phyloP scores from a whole-genome alignment of 371 early-diverging fungal genomes.

The Amoeboaphelidium protococcarum region DNA sequence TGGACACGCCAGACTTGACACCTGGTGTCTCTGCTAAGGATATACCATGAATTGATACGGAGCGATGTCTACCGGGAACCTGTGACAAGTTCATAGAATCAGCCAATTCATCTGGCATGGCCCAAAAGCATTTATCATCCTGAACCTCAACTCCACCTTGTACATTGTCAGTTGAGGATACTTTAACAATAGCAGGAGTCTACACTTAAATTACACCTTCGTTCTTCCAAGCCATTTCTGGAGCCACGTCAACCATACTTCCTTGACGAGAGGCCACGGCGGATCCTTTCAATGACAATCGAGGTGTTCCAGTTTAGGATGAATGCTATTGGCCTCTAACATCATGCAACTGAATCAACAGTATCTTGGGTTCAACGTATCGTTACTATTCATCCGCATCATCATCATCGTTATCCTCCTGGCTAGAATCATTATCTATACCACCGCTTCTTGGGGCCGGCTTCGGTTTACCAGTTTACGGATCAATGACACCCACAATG shows the following conservation, averaged over 20 bases:
- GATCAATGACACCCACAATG: conserved; percentile 6
- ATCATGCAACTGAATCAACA: conserved; percentile 1
- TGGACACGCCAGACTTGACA: background rate
- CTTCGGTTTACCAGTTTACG: background rate
- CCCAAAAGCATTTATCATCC: too few species aligned
- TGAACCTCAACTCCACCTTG: too few species aligned
- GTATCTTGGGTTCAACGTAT: background rate
- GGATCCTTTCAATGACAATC: too few species aligned
- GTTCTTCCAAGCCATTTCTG: too few species aligned
- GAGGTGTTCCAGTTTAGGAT: too few species aligned
- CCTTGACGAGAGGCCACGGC: too few species aligned
- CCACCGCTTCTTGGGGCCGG: background rate
- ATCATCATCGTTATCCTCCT: background rate
- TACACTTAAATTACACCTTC: too few species aligned
- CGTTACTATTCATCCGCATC: background rate
- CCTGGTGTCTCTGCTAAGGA: conserved; percentile 4
- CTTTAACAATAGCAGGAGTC: too few species aligned
- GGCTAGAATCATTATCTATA: conserved; percentile 1
- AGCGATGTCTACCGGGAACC: conserved; percentile 9
- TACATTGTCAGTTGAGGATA: too few species aligned
- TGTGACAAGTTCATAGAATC: too few species aligned
- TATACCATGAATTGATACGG: background rate
- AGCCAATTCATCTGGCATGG: too few species aligned
- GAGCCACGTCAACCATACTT: too few species aligned
- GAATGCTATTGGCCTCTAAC: conserved; percentile 3